Evolutionary conservation across 441 rosid species (phyloP).

Genomic region (Pelargonium myrrhifolium): DNA sequence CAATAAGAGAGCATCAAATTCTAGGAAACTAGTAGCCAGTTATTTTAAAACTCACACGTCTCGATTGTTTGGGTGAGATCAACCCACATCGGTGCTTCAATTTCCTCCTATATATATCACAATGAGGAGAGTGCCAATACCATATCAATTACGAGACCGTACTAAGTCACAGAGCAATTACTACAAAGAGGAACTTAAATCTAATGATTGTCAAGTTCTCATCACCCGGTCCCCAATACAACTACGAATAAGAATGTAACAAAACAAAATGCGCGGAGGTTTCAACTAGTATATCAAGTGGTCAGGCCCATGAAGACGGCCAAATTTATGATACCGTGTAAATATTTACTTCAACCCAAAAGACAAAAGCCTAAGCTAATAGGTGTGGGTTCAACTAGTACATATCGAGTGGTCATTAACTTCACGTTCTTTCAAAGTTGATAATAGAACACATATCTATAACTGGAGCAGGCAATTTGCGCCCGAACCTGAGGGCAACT

Average conservation of each 20-base stretch:
- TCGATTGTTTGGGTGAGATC: slow-evolving; percentile 32
- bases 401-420: no score
- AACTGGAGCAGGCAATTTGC: no score
- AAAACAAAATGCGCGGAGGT: neutral
- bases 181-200: neutral
- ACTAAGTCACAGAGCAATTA: neutral
- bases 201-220: neutral
- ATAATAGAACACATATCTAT: no score
- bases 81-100: slow-evolving; percentile 69
- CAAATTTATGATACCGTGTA: no score
- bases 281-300: neutral
- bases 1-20: neutral
- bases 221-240: neutral
- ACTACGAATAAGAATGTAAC: neutral
- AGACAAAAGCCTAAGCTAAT: neutral
- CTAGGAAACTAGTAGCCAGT: neutral
- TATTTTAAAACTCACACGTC: slow-evolving; percentile 28
- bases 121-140: neutral
- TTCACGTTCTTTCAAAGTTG: no score
- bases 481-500: no score
- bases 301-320: no score
- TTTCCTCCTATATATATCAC: slow-evolving; percentile 37
- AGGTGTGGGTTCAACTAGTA: no score
- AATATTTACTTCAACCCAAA: no score
- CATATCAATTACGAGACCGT: neutral